Base-by-base conservation (phyloP, 2,329 filamentous ascomycete species). In the Tolypocladium ophioglossoides region DNA sequence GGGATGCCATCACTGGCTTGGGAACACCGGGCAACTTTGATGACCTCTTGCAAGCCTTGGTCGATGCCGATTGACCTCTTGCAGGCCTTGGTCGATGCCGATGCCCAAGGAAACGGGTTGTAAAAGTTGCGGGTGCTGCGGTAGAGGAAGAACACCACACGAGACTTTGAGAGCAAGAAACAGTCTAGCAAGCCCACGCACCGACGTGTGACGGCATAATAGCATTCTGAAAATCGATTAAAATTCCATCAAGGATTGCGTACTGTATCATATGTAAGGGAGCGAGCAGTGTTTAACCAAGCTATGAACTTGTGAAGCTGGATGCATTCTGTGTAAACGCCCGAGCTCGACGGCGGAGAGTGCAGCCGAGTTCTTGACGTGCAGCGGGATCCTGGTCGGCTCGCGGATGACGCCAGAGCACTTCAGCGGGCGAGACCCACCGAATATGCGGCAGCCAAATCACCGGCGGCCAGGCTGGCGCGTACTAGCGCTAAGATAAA, bases 1-100 rank as follows among this genome's bases (percentile, higher is more conserved):
- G 71, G 62, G 77, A 80, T 57, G 68, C 72, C 1, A 72, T 77
- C 4, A 78, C 77, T 1, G 78, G 82, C 50, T 56, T 79, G 22
- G 77, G 78, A 0, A 72, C 75, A 38, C 70, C 76, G 0, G 66
- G 65, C 39, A 68, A 75, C 39, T 78, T 77, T 62, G 56, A 62
- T 9, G 65, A 67, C 58, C 61, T 75, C 3, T 51, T 72, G 57
- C 54, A 66, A 35, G 70, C 66, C 14, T 56, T 74, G 55, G 57
- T 68, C 12, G 56, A 64, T 52, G 27, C 27, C 27, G n/a, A n/a
- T n/a, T 9, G 65, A 67, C 58, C 61, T 75, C 3, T 51, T 72
- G 57, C 54, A 66, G 35, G 70, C 66, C 14, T 56, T 74, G 55
- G 57, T 68, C 12, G 56, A 64, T 52, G n/a, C n/a, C n/a, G n/a